Conservation (phyloP, 2,329 filamentous ascomycete species). For the Helicocarpus griseus region DNA sequence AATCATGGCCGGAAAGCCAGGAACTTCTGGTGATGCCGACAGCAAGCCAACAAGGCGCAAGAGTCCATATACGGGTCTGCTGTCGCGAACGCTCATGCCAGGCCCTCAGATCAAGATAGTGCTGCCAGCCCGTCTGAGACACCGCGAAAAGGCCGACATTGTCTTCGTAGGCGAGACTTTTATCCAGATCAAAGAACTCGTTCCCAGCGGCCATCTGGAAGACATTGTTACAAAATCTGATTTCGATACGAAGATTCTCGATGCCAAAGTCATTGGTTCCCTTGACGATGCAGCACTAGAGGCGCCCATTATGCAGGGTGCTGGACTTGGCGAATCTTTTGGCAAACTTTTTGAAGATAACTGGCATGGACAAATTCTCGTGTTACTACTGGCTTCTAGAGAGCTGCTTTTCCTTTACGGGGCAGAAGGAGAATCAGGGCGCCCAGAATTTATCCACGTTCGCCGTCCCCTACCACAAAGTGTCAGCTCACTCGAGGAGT, state of each 20-base stretch:
- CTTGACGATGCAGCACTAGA: constrained; percentile 29
- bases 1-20: constrained; percentile 10
- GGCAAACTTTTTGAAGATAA: constrained; percentile 12
- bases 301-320: constrained; percentile 20
- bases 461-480: constrained; percentile 51
- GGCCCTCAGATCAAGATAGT: constrained; percentile 70
- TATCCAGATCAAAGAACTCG: constrained; percentile 69
- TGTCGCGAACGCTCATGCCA: constrained; percentile 67
- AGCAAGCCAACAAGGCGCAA: constrained; percentile 18
- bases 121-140: constrained; percentile 67
- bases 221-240: constrained; percentile 69
- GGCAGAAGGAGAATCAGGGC: constrained; percentile 32
- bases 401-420: constrained; percentile 71
- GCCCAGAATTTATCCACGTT: constrained; percentile 52
- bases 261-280: constrained; percentile 65
- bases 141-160: constrained; percentile 63
- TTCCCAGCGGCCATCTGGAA: constrained; percentile 57
- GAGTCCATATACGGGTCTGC: constrained; percentile 55
- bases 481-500: constrained; percentile 42
- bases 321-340: constrained; percentile 7
- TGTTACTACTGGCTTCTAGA: constrained; percentile 64
- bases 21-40: constrained; percentile 8
- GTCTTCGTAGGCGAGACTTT: constrained; percentile 76
- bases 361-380: constrained; percentile 69
- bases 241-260: constrained; percentile 68